phyloP scores from a whole-genome alignment of 208 protist species.

The Trypanosoma congolense region DNA sequence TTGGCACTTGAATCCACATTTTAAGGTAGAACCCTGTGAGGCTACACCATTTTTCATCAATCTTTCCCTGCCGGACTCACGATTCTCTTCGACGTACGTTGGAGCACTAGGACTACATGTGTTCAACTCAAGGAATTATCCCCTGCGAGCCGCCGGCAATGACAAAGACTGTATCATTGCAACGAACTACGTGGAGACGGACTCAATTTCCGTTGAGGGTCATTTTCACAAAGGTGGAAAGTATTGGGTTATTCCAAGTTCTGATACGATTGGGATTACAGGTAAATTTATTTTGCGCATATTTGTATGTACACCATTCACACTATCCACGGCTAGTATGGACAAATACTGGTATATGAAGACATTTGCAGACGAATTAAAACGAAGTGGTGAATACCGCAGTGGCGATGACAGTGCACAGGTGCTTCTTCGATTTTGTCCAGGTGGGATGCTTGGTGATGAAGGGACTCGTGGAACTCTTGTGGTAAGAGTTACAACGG shows the following conservation, averaged over 20 bases:
- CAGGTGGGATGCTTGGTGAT: conserved; percentile 4
- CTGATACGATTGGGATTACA: conserved; percentile 34
- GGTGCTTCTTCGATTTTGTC: conserved; percentile 27
- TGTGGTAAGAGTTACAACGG: conserved; percentile 20
- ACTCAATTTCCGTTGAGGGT: conserved; percentile 63
- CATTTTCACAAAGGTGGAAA: conserved; percentile 39
- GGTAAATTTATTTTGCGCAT: conserved; percentile 58
- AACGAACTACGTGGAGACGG: conserved; percentile 38
- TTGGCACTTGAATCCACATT: conserved; percentile 82
- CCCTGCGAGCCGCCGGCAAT: conserved; percentile 31
- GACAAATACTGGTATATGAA: conserved; percentile 48
- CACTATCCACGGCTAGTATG: conserved; percentile 43
- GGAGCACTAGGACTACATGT: conserved; percentile 63
- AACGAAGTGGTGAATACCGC: conserved; percentile 43
- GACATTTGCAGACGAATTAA: conserved; percentile 22
- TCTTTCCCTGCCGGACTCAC: conserved; percentile 51
- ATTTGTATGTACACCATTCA: conserved; percentile 41
- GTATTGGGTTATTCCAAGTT: conserved; percentile 84
- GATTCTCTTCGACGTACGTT: conserved; percentile 38
- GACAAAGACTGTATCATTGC: conserved; percentile 16
- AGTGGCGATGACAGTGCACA: conserved; percentile 62
- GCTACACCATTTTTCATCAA: conserved; percentile 50
- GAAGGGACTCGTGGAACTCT: conserved; percentile 1
- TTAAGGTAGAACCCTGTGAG: conserved; percentile 40
- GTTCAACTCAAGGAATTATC: conserved; percentile 54